Evolutionary conservation across 2,329 filamentous ascomycete species (phyloP).

Genomic region (Fusarium luffae): DNA sequence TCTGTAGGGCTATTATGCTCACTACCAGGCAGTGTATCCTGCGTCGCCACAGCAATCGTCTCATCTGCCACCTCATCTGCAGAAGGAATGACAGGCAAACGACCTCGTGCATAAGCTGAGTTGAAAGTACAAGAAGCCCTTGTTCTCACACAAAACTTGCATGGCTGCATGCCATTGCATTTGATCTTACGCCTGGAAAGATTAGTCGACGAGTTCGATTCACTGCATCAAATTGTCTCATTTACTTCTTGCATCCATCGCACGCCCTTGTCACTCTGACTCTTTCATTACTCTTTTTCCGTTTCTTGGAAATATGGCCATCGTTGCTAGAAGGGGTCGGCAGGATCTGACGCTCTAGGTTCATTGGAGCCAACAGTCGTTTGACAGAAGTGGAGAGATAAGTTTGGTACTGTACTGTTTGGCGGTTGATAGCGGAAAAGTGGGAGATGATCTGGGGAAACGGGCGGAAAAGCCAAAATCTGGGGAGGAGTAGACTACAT

Average conservation of each 20-base stretch:
- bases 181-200: conserved; percentile 41
- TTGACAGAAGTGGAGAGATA: neutral
- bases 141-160: conserved; percentile 39
- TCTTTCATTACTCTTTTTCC: conserved; percentile 43
- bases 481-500: conserved; percentile 9
- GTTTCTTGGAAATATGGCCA: conserved; percentile 24
- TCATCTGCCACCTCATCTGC: conserved; percentile 17
- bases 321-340: conserved; percentile 6
- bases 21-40: conserved; percentile 7
- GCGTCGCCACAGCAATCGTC: conserved; percentile 9
- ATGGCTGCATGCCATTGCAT: conserved; percentile 43
- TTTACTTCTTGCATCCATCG: conserved; percentile 45
- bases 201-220: conserved; percentile 17
- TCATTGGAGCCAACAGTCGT: conserved; percentile 15
- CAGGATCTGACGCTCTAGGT: conserved; percentile 24
- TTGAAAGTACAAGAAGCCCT: conserved; percentile 40
- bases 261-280: conserved; percentile 43
- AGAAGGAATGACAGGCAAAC: conserved; percentile 35
- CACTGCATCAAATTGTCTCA: neutral
- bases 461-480: conserved; percentile 22
- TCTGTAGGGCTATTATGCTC: conserved; percentile 6
- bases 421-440: conserved; percentile 16
- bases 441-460: neutral
- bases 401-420: conserved; percentile 4
- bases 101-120: conserved; percentile 42